Evolutionary conservation across 2,329 filamentous ascomycete genomes (phyloP).

Genomic region (Cryphonectria japonica): DNA sequence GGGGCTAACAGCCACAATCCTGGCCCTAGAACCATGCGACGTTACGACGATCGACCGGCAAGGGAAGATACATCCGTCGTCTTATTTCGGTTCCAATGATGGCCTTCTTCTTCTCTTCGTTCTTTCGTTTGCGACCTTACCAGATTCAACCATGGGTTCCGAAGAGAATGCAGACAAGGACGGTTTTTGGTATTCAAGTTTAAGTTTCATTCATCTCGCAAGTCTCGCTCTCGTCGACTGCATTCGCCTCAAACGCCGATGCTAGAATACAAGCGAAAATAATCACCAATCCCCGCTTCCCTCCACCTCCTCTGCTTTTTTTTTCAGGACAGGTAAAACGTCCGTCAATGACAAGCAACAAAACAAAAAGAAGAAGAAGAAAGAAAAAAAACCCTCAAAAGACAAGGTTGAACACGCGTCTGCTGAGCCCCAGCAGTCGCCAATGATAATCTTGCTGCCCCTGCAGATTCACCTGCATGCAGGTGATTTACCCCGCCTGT

Average conservation of each 20-base stretch:
- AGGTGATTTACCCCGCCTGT: background rate
- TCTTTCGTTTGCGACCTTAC: background rate
- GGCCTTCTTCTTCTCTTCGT: background rate
- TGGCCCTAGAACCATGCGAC: background rate
- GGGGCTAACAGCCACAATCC: background rate
- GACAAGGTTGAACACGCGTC: background rate
- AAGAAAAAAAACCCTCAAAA: background rate
- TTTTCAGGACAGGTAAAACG: background rate
- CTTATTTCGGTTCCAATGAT: background rate
- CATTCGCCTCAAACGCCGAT: slow-evolving; percentile 4
- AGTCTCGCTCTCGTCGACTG: background rate
- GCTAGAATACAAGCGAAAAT: background rate
- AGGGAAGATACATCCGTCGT: background rate
- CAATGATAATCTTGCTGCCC: background rate
- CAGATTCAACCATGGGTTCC: background rate
- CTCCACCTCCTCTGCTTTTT: background rate
- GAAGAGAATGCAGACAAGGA: background rate
- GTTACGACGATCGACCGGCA: background rate
- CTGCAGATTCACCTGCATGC: background rate
- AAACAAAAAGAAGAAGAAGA: background rate
- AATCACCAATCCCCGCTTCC: too few relatives aligned
- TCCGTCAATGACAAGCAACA: background rate
- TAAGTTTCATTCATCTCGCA: background rate
- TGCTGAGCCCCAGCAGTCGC: background rate
- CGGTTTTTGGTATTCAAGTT: background rate